These are phyloP conservation scores for Aureobasidium leucospermi DNA, from an alignment of 2,329 filamentous ascomycete genomes.

Conservation along the genomic window DNA sequence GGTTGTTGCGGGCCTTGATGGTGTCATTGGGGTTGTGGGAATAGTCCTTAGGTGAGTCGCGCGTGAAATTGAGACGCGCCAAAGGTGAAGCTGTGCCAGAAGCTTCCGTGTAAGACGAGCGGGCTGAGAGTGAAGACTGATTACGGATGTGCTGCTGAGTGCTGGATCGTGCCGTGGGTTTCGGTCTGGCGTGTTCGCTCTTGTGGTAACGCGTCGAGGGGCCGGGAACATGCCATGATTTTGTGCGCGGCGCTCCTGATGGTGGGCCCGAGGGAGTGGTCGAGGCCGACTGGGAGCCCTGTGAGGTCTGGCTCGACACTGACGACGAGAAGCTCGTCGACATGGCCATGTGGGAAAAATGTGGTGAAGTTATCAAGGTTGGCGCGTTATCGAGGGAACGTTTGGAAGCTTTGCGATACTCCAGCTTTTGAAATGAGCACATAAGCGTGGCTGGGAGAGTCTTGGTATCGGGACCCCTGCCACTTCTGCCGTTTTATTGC, in stretches of 20 bases:
- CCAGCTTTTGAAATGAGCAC: slow-evolving; percentile 1
- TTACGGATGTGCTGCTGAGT: slow-evolving; percentile 1
- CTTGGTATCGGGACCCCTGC: not conserved
- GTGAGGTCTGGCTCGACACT: not conserved
- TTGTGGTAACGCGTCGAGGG: slow-evolving; percentile 26
- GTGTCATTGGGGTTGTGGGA: slow-evolving; percentile 5
- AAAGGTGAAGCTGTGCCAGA: slow-evolving; percentile 12
- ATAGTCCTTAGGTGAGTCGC: slow-evolving; percentile 11
- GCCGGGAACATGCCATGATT: slow-evolving; percentile 26
- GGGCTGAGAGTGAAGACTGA: slow-evolving; percentile 6
- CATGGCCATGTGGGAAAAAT: slow-evolving; percentile 1
- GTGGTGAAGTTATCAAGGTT: slow-evolving; percentile 6
- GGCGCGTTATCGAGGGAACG: slow-evolving; percentile 9
- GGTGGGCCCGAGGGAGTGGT: slow-evolving; percentile 7
- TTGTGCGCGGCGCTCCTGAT: slow-evolving; percentile 12
- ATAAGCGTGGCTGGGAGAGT: not conserved
- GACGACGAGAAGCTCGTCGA: slow-evolving; percentile 12
- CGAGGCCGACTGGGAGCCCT: slow-evolving; percentile 1
- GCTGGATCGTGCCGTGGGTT: slow-evolving; percentile 4
- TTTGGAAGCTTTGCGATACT: slow-evolving; percentile 10
- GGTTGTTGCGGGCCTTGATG: slow-evolving; percentile 14
- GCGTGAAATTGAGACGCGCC: slow-evolving; percentile 13
- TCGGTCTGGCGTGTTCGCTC: slow-evolving; percentile 18
- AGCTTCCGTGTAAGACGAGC: slow-evolving; percentile 4
- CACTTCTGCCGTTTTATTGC: not conserved